phyloP scores from a whole-genome alignment of 2,329 filamentous ascomycete genomes.

The Aspergillus melleus region DNA sequence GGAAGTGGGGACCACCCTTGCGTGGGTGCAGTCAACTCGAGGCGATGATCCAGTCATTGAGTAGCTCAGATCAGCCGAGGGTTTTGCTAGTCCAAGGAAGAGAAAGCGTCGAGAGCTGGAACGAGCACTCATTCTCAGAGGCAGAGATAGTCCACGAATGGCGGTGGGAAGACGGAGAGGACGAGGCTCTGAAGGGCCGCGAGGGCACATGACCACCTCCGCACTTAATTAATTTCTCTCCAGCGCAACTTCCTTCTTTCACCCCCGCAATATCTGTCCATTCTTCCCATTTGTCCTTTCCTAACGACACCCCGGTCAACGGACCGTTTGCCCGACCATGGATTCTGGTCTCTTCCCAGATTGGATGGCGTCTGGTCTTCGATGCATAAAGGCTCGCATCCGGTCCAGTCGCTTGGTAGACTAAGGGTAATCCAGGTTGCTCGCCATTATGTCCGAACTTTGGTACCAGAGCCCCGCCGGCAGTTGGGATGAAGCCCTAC shows the following conservation, averaged over 20 bases:
- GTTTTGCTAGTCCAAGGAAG: background rate
- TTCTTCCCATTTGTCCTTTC: background rate
- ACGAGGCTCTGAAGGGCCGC: background rate
- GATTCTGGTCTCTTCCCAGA: background rate
- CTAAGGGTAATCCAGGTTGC: background rate
- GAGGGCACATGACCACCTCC: background rate
- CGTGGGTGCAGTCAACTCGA: background rate
- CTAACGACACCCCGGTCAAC: background rate
- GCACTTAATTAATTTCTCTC: background rate
- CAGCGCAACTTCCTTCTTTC: background rate
- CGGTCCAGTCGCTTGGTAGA: background rate
- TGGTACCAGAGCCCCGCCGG: conserved; percentile 31
- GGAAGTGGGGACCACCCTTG: background rate
- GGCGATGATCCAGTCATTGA: background rate
- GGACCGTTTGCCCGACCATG: conserved; percentile 1
- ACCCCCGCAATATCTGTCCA: background rate
- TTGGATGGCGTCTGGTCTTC: background rate
- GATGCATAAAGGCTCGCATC: background rate
- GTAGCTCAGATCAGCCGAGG: background rate
- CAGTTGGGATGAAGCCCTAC: conserved; percentile 45
- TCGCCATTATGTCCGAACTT: conserved; percentile 22
- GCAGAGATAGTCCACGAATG: background rate
- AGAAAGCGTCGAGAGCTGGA: no score
- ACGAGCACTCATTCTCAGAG: no score
- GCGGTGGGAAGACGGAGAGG: background rate